Evolutionary conservation across 116 monocot genomes (phyloP).

Genomic region (Iris pallida): DNA sequence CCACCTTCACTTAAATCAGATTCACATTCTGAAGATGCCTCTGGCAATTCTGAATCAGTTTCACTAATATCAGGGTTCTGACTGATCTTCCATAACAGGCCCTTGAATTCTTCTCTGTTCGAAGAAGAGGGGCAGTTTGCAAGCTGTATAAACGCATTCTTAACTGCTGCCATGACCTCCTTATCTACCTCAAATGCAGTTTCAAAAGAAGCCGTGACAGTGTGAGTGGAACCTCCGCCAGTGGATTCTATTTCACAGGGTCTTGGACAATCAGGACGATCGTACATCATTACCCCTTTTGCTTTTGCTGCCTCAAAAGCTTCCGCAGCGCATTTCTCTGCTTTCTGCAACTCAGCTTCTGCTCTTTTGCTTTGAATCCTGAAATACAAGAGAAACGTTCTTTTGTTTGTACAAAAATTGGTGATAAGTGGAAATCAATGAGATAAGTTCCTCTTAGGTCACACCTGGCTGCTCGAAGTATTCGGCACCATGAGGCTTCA

Average conservation of each 20-base stretch:
- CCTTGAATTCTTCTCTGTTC: constrained; percentile 66
- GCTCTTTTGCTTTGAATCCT: constrained; percentile 74
- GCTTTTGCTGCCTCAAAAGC: constrained; percentile 70
- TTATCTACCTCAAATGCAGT: constrained; percentile 82
- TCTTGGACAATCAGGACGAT: constrained; percentile 49
- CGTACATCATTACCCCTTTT: constrained; percentile 85
- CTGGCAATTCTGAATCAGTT: constrained; percentile 14
- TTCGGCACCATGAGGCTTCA: constrained; percentile 89
- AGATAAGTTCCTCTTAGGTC: background rate
- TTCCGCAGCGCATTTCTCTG: constrained; percentile 39
- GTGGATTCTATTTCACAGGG: constrained; percentile 40
- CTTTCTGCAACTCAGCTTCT: constrained; percentile 52
- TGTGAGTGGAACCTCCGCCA: constrained; percentile 56
- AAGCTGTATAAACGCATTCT: constrained; percentile 58
- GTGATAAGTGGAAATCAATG: background rate
- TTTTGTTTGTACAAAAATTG: background rate
- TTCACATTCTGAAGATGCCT: constrained; percentile 14
- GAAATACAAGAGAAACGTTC: background rate
- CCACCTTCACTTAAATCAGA: background rate
- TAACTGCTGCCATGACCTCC: constrained; percentile 76
- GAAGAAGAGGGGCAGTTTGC: constrained; percentile 40
- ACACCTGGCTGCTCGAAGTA: constrained; percentile 81
- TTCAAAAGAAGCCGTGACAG: constrained; percentile 70
- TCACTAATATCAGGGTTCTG: constrained; percentile 58
- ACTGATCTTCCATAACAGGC: constrained; percentile 59